Base-by-base conservation (phyloP, 768 basidiomycete genomes). In the Trametes coccinea region DNA sequence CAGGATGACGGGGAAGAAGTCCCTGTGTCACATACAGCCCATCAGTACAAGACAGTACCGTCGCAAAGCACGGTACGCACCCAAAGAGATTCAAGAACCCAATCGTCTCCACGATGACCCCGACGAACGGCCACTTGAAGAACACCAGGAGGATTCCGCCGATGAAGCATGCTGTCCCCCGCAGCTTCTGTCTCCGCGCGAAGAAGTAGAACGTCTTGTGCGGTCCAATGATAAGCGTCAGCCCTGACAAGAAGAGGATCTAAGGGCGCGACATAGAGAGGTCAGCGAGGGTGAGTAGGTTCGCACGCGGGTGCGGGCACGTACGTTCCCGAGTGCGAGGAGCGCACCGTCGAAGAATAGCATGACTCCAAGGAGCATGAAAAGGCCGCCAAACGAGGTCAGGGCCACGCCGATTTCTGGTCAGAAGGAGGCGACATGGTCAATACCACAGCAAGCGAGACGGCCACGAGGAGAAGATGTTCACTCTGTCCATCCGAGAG, bases 181-280 rank as follows among this genome's bases (percentile, higher is more conserved):
- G 85, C 65, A 98, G 77, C 76, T 99, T 99, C 75, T 98, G 92
- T 73, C 85, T 91, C 63, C 97, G 86, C 34, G 95, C 91, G 76
- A 99, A 98, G 80, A 99, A 98, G 76, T 93, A 93, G 78, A 97
- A 95, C 17, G 95, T 97, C 79, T 98, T 98, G 65, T 91, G 88
- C 6, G 95, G 94, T 4, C 94, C 97, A 66, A 99, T 98, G 78
- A 98, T 96, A 64, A 98, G 83, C 7, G 95, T 96, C 59, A 99
- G 82, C 51, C 97, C 97, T 2, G 90, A 87, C 43, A 99, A 75
- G 80, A 99, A 99, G 65, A 98, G 84, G 69, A 98, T 84, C 96
- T 97, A 69, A 29, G 40, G 53, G 41, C 11, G 17, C 52, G 40
- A 50, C 27, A 29, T 2, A 4, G 4, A 47, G 22, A 33, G 43